These are phyloP conservation scores for Phytopythium kandeliae DNA, from an alignment of 352 stramenopile species.

Conservation along the genomic window DNA sequence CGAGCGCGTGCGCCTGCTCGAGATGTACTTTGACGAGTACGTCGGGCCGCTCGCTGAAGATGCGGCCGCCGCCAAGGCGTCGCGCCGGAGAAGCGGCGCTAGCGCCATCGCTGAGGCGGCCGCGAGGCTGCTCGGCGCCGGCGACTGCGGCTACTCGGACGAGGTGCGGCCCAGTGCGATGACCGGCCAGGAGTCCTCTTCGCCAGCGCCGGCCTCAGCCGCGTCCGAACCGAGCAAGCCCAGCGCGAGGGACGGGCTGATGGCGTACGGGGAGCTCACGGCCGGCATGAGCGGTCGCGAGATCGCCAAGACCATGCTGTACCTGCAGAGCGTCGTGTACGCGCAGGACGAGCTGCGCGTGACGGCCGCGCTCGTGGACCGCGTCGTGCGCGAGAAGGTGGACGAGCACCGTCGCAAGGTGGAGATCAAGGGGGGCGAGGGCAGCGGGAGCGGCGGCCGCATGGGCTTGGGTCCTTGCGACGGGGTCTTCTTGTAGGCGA, in stretches of 20 bases:
- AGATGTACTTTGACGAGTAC: conserved; percentile 71
- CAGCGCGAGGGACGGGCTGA: conserved; percentile 19
- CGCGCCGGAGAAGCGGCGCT: background rate
- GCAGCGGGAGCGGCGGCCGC: background rate
- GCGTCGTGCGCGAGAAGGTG: conserved; percentile 65
- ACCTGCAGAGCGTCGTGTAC: conserved; percentile 80
- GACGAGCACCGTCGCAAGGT: conserved; percentile 71
- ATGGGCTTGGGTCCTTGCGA: too few relatives aligned
- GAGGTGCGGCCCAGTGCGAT: background rate
- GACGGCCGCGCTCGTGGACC: conserved; percentile 41
- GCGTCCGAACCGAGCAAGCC: background rate
- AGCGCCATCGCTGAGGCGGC: background rate
- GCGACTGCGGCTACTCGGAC: background rate
- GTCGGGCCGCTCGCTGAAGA: conserved; percentile 23
- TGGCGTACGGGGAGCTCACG: conserved; percentile 48
- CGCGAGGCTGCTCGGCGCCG: background rate
- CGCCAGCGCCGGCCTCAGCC: background rate
- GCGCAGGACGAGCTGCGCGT: conserved; percentile 58
- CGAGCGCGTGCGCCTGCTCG: conserved; percentile 52
- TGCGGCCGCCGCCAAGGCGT: background rate
- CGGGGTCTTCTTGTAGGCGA: background rate
- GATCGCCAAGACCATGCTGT: conserved; percentile 86
- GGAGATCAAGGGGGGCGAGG: conserved; percentile 22
- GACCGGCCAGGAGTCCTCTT: too few relatives aligned
- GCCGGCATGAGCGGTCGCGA: conserved; percentile 80